Base-by-base conservation (phyloP, 768 basidiomycete genomes). In the Neoboletus magnificus region DNA sequence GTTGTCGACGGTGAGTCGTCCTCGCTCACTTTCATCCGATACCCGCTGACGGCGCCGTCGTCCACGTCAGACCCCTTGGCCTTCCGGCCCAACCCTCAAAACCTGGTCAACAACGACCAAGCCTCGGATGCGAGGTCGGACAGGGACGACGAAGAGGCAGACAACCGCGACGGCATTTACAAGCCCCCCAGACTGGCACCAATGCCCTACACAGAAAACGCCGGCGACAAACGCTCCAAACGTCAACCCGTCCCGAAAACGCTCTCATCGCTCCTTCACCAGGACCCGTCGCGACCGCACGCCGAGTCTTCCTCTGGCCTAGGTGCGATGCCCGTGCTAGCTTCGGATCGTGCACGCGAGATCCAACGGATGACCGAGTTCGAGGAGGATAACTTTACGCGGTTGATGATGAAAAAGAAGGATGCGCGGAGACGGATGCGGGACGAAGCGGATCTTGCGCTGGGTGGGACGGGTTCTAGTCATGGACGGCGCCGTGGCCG, bases 311-410 rank as follows among this genome's bases (percentile, higher is more conserved):
- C 86, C 0, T 80, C 88, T 13, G 91, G 91, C 12, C 73, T 93
- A 9, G 87, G 90, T 13, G 76, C 78, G 18, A 79, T 80, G 27
- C 82, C 85, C 7, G 71, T 83, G 4, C 70, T 85, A 13, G 69
- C 75, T 11, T 78, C 80, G 12, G 80, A 80, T 25, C 87, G 93
- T 22, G 91, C 90, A 11, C 81, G 84, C 18, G 88, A 94, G 65
- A 79, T 98, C 52, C 82, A 84, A 61, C 82, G 84, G 7, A 82
- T 97, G 72, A 84, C 82, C 48, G 86, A 92, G 58, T 98, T 91
- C 70, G 96, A 98, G 74, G 93, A 96, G 69, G 92, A 92, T 44
- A 94, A 96, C 71, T 92, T 98, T 74, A 91, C 89, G 36, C 86
- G 96, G 43, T 65, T 98, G 50, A 79, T 95, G 56, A 87, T 94